These are phyloP conservation scores for Penicillium riverlandense DNA, from an alignment of 495 filamentous ascomycete species.

Conservation along the genomic window DNA sequence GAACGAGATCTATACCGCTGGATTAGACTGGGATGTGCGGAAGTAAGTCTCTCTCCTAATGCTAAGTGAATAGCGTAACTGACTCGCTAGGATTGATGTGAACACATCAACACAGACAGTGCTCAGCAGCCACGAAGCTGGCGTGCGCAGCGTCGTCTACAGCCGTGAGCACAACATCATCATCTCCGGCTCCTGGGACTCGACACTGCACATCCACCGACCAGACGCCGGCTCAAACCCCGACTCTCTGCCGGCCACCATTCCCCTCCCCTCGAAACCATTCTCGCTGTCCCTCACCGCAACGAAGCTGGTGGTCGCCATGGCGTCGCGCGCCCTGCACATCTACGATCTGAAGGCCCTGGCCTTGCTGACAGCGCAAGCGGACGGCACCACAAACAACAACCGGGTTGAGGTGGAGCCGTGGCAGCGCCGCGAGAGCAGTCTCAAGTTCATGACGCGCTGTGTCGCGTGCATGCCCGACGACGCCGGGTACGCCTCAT, in stretches of 20 bases:
- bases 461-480: conserved; percentile 95
- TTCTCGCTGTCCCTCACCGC: conserved; percentile 77
- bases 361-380: conserved; percentile 42
- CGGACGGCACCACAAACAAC: conserved; percentile 23
- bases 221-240: conserved; percentile 36
- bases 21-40: conserved; percentile 78
- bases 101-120: conserved; percentile 61
- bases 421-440: conserved; percentile 85
- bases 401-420: conserved; percentile 58
- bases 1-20: conserved; percentile 77
- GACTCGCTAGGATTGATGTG: conserved; percentile 58
- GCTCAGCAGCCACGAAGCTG: conserved; percentile 68
- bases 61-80: not conserved
- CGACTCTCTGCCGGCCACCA: conserved; percentile 42
- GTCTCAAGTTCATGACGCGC: conserved; percentile 90
- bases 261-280: conserved; percentile 73
- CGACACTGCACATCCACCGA: conserved; percentile 76
- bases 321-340: conserved; percentile 84
- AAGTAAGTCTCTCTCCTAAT: conserved; percentile 38
- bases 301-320: conserved; percentile 85
- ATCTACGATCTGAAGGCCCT: conserved; percentile 85
- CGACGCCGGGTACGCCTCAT: conserved; percentile 83
- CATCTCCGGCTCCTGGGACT: conserved; percentile 90
- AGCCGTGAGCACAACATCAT: conserved; percentile 67
- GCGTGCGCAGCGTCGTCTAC: conserved; percentile 80